Base-by-base conservation (phyloP, 164 flowering plant genomes). In the Santalum album region DNA sequence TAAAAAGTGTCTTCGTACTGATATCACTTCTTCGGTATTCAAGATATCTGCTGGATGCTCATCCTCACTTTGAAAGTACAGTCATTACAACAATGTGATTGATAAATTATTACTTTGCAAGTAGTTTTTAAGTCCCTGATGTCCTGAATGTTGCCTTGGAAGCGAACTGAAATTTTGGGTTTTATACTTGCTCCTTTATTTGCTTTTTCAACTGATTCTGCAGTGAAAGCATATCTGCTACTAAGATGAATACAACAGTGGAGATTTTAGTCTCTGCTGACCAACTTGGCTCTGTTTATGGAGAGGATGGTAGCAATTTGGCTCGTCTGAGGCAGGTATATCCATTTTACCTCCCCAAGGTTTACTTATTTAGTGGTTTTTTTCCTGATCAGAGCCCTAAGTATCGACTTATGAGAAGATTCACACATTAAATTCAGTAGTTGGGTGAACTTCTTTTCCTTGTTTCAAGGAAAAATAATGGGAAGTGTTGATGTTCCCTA, bases 241-340 rank as follows among this genome's bases (percentile, higher is more conserved):
- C 78, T 40, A 78, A 84, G 61, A 83, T 86, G 20, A 88, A 84
- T 69, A 81, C 95, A 52, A 83, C 89, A 26, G 76, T 92, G 48
- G 96, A 92, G 72, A 81, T 92, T 54, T 34, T 69, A 35, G 74
- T 92, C 60, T 87, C 98, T 53, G 83, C 75, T 36, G 58, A 63
- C 61, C 74, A 69, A 24, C 39, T 92, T 64, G 72, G 74, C 43
- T 75, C 75, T 29, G 80, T 88, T 23, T 82, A 84, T 69, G 96
- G 96, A 39, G 94, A 86, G 59, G 75, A 80, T 64, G 94, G 91
- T 40, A 71, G 63, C 57, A 86, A 86, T 72, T 71, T 91, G 65
- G 59, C 57, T 57, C 82, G 87, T 34, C 65, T 88, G 32, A 80
- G 86, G 79, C 87, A 88, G 92, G 96, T 88, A 69, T 38, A 6